Conservation (phyloP, 768 basidiomycete species). For the Leccinum arenicola region DNA sequence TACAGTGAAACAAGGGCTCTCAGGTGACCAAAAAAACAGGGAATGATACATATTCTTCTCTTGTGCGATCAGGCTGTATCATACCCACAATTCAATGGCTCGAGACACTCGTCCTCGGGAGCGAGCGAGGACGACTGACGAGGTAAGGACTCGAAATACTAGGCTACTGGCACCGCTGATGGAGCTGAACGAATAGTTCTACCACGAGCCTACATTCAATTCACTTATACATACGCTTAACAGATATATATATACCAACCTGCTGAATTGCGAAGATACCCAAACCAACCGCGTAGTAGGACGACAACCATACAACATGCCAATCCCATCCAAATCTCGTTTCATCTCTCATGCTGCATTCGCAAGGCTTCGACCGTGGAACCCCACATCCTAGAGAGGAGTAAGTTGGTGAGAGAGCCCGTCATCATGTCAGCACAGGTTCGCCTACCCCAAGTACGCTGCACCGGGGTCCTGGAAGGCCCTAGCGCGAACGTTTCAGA, state of each 20-base stretch:
- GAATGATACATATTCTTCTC: neutral
- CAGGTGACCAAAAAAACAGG: neutral
- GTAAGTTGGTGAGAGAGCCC: neutral
- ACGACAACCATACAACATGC: neutral
- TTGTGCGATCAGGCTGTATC: neutral
- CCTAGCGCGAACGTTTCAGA: slow-evolving; percentile 8
- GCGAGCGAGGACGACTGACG: neutral
- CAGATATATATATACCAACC: neutral
- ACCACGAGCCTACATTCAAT: neutral
- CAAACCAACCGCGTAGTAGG: neutral
- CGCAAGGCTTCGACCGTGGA: slow-evolving; percentile 12
- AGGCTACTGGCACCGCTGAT: neutral
- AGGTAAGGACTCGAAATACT: neutral
- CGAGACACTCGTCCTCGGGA: neutral
- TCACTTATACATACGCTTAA: neutral
- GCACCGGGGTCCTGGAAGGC: slow-evolving; percentile 27
- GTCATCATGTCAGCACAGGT: neutral
- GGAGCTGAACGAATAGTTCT: neutral
- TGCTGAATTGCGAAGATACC: neutral
- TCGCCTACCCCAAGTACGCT: slow-evolving; percentile 23
- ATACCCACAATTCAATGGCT: neutral
- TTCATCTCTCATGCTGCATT: neutral
- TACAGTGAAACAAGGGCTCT: neutral
- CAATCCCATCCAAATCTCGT: neutral
- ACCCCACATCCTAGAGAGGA: slow-evolving; percentile 12